Conservation (phyloP, 805 yeast genomes). For the Candida tammaniensis region DNA sequence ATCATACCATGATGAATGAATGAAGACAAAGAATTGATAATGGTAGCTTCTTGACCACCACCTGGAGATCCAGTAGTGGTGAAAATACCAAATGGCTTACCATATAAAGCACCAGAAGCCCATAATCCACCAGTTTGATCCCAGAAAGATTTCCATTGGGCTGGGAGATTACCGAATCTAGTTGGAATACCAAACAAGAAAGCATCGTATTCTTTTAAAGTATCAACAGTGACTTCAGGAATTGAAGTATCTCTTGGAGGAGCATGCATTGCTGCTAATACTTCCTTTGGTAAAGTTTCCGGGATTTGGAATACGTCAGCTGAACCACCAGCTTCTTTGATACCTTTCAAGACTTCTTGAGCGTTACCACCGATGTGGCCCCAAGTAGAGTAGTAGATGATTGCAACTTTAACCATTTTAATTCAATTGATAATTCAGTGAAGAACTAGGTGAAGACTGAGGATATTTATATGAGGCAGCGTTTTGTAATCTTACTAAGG, state of each 20-base stretch:
- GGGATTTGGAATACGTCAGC: conserved; percentile 74
- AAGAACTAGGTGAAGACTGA: too few species aligned
- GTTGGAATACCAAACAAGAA: conserved; percentile 84
- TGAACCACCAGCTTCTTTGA: conserved; percentile 61
- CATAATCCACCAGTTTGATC: conserved; percentile 78
- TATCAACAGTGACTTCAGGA: conserved; percentile 63
- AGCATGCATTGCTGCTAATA: conserved; percentile 57
- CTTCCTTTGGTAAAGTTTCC: conserved; percentile 67
- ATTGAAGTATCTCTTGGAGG: conserved; percentile 42
- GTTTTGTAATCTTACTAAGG: too few species aligned
- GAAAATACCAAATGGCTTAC: conserved; percentile 74
- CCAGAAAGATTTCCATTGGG: conserved; percentile 75
- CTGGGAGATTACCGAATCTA: conserved; percentile 78
- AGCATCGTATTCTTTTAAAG: conserved; percentile 68
- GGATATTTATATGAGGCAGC: too few species aligned
- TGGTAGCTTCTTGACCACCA: conserved; percentile 80
- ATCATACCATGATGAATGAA: conserved; percentile 79
- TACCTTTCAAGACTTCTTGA: conserved; percentile 62
- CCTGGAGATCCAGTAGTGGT: conserved; percentile 73
- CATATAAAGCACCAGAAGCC: conserved; percentile 69
- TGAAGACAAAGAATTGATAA: conserved; percentile 59
- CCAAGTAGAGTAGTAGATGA: conserved; percentile 65
- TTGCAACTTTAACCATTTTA: conserved; percentile 27
- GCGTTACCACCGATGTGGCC: conserved; percentile 75
- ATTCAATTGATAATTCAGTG: background rate